These are phyloP conservation scores for Fusarium nisikadoi DNA, from an alignment of 2,329 filamentous ascomycete species.

Conservation along the genomic window DNA sequence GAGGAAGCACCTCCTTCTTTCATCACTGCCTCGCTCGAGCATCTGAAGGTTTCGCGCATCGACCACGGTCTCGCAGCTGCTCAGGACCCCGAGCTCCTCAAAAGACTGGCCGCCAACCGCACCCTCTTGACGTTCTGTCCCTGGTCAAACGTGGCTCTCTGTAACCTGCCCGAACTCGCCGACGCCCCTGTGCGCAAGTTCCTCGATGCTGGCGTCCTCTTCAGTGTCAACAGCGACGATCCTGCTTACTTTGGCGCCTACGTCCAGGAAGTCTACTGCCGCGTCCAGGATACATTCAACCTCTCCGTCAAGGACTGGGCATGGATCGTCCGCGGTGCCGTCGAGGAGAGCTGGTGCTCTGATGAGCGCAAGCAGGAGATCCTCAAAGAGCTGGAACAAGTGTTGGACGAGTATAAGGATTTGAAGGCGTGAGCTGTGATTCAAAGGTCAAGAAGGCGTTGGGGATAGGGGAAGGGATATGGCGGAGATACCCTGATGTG, in stretches of 20 bases:
- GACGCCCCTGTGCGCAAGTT: constrained; percentile 69
- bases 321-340: constrained; percentile 68
- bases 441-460: constrained; percentile 6
- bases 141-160: constrained; percentile 70
- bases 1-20: constrained; percentile 78
- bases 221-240: constrained; percentile 80
- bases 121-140: constrained; percentile 78
- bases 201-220: constrained; percentile 70
- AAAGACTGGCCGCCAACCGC: constrained; percentile 64
- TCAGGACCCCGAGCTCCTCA: constrained; percentile 68
- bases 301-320: constrained; percentile 74
- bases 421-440: not conserved
- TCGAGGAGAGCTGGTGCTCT: constrained; percentile 76
- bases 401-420: constrained; percentile 34
- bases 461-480: not conserved
- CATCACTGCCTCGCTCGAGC: constrained; percentile 71
- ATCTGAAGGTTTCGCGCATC: constrained; percentile 72
- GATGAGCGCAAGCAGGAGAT: constrained; percentile 70
- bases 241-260: constrained; percentile 82
- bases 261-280: constrained; percentile 77
- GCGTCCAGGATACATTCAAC: constrained; percentile 77
- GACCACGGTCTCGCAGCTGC: constrained; percentile 78
- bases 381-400: constrained; percentile 54
- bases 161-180: constrained; percentile 40
- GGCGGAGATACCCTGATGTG: constrained; percentile 19